A percentile compares a stretch with the other conserved stretches of the same genome.
phyloP scores from a whole-genome alignment of 495 filamentous ascomycete species.

The Cercophora samala region DNA sequence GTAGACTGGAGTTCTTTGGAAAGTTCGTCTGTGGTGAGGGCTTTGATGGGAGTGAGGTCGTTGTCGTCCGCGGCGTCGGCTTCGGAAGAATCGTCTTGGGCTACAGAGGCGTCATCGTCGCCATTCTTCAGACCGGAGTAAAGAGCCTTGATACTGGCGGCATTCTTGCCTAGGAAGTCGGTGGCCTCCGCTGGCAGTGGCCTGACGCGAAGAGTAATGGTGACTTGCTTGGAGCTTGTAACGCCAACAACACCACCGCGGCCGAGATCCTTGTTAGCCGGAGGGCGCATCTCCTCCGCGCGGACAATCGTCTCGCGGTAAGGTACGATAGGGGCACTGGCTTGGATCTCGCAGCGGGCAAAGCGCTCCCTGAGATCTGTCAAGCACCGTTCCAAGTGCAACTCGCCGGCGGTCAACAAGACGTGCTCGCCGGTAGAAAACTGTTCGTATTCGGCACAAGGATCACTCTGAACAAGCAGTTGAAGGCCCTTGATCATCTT shows the following conservation, averaged over 20 bases:
- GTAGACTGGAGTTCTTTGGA: slow-evolving; percentile 62
- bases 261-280: slow-evolving; percentile 82
- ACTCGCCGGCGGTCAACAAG: slow-evolving; percentile 85
- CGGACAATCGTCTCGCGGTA: slow-evolving; percentile 89
- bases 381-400: slow-evolving; percentile 91
- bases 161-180: slow-evolving; percentile 78
- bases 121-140: slow-evolving; percentile 63
- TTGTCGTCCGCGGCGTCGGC: slow-evolving; percentile 48
- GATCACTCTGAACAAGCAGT: slow-evolving; percentile 90
- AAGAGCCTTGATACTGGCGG: slow-evolving; percentile 70
- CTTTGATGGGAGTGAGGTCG: slow-evolving; percentile 47
- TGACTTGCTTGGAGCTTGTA: slow-evolving; percentile 82
- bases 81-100: slow-evolving; percentile 32
- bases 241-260: slow-evolving; percentile 71
- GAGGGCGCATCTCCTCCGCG: slow-evolving; percentile 84
- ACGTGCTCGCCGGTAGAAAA: slow-evolving; percentile 94
- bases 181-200: slow-evolving; percentile 78
- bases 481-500: slow-evolving; percentile 90
- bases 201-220: slow-evolving; percentile 70
- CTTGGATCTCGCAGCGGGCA: slow-evolving; percentile 92
- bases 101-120: slow-evolving; percentile 35
- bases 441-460: slow-evolving; percentile 92
- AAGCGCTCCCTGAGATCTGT: slow-evolving; percentile 93
- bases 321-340: slow-evolving; percentile 89
- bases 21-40: slow-evolving; percentile 71